Evolutionary conservation across 768 basidiomycete genomes (phyloP).

Genomic region (Royoungia palumana): DNA sequence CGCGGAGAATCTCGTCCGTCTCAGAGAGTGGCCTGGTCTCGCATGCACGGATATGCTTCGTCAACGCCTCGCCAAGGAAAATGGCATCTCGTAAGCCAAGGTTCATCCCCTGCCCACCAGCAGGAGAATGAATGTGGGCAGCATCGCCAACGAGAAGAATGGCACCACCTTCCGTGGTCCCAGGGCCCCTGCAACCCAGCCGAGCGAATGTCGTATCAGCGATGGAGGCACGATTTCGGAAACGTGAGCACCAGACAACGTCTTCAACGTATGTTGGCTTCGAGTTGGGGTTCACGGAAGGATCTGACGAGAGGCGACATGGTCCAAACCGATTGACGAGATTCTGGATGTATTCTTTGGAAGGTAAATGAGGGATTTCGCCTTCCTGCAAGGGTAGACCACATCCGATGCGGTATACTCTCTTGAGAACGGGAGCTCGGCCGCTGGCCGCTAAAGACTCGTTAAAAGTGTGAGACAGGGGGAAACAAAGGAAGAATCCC

Average conservation of each 20-base stretch:
- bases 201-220: slow-evolving; percentile 40
- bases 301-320: slow-evolving; percentile 33
- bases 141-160: slow-evolving; percentile 43
- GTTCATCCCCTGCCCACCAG: slow-evolving; percentile 60
- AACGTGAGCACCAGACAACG: slow-evolving; percentile 45
- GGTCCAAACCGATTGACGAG: slow-evolving; percentile 43
- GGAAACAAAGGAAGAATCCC: slow-evolving; percentile 15
- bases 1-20: slow-evolving; percentile 34
- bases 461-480: slow-evolving; percentile 15
- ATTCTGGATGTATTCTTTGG: slow-evolving; percentile 43
- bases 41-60: slow-evolving; percentile 31
- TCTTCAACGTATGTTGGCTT: slow-evolving; percentile 36
- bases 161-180: slow-evolving; percentile 8
- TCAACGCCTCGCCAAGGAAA: slow-evolving; percentile 41
- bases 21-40: slow-evolving; percentile 9
- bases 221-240: slow-evolving; percentile 45
- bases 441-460: slow-evolving; percentile 16
- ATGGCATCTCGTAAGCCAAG: slow-evolving; percentile 53
- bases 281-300: slow-evolving; percentile 32
- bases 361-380: slow-evolving; percentile 36
- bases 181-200: slow-evolving; percentile 13
- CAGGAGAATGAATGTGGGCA: slow-evolving; percentile 53
- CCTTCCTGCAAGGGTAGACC: slow-evolving; percentile 38
- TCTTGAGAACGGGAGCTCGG: not conserved
- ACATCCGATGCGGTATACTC: slow-evolving; percentile 41